Conservation (phyloP, 2,329 filamentous ascomycete species). For the Domatiomyces catenatus region DNA sequence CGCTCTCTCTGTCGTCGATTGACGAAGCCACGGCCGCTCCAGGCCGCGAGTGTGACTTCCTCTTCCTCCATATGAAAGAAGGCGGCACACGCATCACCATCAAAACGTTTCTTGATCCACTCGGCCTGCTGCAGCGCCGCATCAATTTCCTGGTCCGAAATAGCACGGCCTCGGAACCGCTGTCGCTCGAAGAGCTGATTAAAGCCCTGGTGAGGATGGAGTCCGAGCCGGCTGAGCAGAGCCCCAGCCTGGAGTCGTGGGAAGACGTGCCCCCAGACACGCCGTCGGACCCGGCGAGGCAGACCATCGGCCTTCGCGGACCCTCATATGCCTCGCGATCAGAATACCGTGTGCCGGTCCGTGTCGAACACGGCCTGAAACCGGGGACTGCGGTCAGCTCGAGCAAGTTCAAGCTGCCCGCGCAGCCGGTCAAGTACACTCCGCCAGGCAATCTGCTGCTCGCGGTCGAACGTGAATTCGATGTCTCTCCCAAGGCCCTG, state of each 20-base stretch:
- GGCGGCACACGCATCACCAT: constrained; percentile 60
- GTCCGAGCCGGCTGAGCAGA: constrained; percentile 40
- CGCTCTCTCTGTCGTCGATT: constrained; percentile 59
- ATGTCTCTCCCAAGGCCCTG: constrained; percentile 81
- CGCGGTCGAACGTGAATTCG: constrained; percentile 66
- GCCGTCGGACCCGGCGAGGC: constrained; percentile 39
- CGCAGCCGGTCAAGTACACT: constrained; percentile 66
- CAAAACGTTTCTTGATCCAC: constrained; percentile 82
- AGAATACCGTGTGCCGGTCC: constrained; percentile 42
- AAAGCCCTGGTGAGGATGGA: constrained; percentile 62
- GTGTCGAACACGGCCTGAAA: constrained; percentile 48
- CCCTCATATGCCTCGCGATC: constrained; percentile 8
- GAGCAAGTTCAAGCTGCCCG: constrained; percentile 67
- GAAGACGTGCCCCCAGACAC: constrained; percentile 56
- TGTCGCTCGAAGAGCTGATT: constrained; percentile 54
- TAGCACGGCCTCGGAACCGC: constrained; percentile 54
- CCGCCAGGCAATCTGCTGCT: constrained; percentile 65
- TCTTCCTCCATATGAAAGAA: constrained; percentile 67
- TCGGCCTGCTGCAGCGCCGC: constrained; percentile 65
- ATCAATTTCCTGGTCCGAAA: constrained; percentile 77
- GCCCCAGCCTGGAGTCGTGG: constrained; percentile 76
- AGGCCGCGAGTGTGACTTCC: constrained; percentile 81
- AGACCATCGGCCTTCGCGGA: constrained; percentile 19
- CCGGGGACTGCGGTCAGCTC: constrained; percentile 24
- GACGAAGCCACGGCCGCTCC: constrained; percentile 79